Percentiles rank a stretch among this genome's conserved stretches.
Evolutionary conservation across 305 asterid species (phyloP).

Genomic region (Fraxinus nigra): DNA sequence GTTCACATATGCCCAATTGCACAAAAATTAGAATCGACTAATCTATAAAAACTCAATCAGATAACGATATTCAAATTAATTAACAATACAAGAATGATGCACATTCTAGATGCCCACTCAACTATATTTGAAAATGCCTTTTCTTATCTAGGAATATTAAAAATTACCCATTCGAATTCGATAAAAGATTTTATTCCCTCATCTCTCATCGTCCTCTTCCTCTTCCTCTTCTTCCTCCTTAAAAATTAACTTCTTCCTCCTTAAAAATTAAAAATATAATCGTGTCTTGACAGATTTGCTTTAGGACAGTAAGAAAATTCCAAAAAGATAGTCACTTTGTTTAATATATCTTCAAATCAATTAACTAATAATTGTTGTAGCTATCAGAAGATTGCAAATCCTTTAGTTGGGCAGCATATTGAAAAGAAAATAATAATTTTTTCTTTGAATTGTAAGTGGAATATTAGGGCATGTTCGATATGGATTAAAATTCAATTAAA

Average conservation of each 20-base stretch:
- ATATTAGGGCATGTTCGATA: background rate
- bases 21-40: background rate
- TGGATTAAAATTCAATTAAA: too few relatives aligned
- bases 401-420: background rate
- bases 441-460: background rate
- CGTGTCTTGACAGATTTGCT: background rate
- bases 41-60: background rate
- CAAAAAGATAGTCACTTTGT: background rate
- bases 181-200: background rate
- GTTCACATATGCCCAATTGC: background rate
- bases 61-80: slow-evolving; percentile 2
- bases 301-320: background rate
- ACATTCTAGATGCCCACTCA: slow-evolving; percentile 22
- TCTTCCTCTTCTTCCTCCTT: too few relatives aligned
- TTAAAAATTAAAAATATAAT: background rate
- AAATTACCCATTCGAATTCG: background rate
- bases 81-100: background rate
- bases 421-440: background rate
- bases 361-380: slow-evolving; percentile 17
- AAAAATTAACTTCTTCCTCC: background rate
- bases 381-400: slow-evolving; percentile 26
- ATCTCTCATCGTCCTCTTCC: too few relatives aligned
- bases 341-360: slow-evolving; percentile 17
- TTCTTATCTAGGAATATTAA: background rate
- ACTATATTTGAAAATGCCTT: background rate